Conservation (phyloP, 148 eudicot species). For the Rhododendron kiyosumense region DNA sequence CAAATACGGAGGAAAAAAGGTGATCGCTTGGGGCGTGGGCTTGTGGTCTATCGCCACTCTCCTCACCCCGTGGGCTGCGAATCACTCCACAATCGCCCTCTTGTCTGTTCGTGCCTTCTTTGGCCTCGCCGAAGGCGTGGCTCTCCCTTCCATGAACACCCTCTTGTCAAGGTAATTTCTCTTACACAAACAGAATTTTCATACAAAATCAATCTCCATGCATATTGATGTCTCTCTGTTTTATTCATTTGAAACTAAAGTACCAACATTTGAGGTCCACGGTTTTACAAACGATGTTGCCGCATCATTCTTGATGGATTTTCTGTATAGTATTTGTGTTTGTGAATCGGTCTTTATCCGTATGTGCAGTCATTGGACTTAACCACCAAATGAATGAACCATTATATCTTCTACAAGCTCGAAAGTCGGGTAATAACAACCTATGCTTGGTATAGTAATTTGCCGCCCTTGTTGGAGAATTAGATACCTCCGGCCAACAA, state of each 20-base stretch:
- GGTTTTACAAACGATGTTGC: too few relatives aligned
- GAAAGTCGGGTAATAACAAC: neutral
- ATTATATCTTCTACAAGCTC: neutral
- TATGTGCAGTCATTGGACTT: too few relatives aligned
- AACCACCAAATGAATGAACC: too few relatives aligned
- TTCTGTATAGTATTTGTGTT: neutral
- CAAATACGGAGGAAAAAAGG: slow-evolving; percentile 79
- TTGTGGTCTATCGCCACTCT: slow-evolving; percentile 93
- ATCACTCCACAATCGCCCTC: slow-evolving; percentile 64
- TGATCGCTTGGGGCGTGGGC: slow-evolving; percentile 84
- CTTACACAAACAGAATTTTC: neutral
- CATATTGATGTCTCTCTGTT: too few relatives aligned
- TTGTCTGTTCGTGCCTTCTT: slow-evolving; percentile 70
- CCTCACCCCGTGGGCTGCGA: slow-evolving; percentile 90
- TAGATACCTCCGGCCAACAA: neutral
- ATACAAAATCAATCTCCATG: neutral
- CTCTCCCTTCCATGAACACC: slow-evolving; percentile 89
- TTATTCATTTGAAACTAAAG: too few relatives aligned
- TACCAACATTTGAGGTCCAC: too few relatives aligned
- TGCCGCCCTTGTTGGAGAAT: neutral
- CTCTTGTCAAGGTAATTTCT: slow-evolving; percentile 69
- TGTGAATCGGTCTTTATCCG: neutral
- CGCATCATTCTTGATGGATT: neutral
- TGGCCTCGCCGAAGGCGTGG: slow-evolving; percentile 95
- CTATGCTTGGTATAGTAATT: neutral